Evolutionary conservation across 2,329 filamentous ascomycete genomes (phyloP), one percentile per base, ranked within the genome.

Genomic region (Cladosporium sp.): DNA sequence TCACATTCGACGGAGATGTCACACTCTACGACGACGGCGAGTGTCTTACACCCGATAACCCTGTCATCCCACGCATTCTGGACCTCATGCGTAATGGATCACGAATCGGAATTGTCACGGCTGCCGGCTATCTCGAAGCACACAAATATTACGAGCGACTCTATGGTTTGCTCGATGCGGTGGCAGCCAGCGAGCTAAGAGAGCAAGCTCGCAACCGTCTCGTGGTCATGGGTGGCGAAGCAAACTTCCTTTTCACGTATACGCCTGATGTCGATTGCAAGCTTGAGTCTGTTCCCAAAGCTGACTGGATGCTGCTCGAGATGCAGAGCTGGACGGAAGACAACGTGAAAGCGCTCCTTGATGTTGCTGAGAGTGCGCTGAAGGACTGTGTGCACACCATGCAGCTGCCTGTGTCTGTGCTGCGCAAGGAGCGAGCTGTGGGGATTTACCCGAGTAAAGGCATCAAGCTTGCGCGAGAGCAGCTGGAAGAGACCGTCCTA

Each of bases 1-100:
- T 96, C 63, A 99, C 95, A 0, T 99, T 99, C 76, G 95, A 99
- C 78, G 95, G 95, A 78, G 95, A 99, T 79, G 93, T 99, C 60
- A 99, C 95, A 1, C 84, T 99, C 26, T 99, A 99, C 77, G 81
- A 84, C 56, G 82, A 99, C 74, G 95, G 95, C 14, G 85, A 92
- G 72, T 91, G 88, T 69, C 83, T 99, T 10, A 88, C 89, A 64
- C 83, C 88, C 0, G 83, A 86, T 18, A 96, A 91, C 76, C 91
- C 92, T 0, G 88, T 96, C 18, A 93, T 98, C 62, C 81, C 81
- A 3, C 84, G 86, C 11, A 85, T 89, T 56, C 73, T 88, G 64
- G 88, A 89, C 67, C 87, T 99, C 18, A 86, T 99, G 71, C 84
- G 84, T 56, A 88, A 89, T 70, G 89, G 90, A 67, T 91, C 94